Base-by-base conservation (phyloP, 2,329 filamentous ascomycete species). In the Hymenoscyphus albidus region DNA sequence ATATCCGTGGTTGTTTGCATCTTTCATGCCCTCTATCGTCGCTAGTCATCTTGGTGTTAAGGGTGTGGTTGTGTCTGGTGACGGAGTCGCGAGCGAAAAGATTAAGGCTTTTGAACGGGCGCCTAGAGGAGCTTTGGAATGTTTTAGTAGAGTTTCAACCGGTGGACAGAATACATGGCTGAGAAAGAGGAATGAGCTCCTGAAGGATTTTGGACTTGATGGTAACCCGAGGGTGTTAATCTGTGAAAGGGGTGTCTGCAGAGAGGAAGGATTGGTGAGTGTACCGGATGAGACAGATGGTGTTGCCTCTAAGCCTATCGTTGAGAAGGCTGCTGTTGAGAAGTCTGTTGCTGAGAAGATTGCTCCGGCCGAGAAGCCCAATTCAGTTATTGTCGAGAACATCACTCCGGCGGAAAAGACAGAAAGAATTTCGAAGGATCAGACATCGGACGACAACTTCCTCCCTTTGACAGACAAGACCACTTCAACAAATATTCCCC, bases 1-100 rank as follows among this genome's bases (percentile, higher is more conserved):
- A 76, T 93, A 98, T 72, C 93, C 95, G 0, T 96, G 95, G 82
- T 82, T 98, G 1, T 98, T 96, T 77, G 88, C 91, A 0, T 90
- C 90, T 3, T 82, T 98, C 71, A 82, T 98, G 71, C 85, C 86
- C 3, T 85, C 85, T 0, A 86, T 98, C 1, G 91, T 97, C 10
- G 86, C 88, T 0, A 85, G 88, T 3, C 85, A 70, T 61, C 56
- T 96, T 2, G 93, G 93, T 0, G 83, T 88, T 1, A 83, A 83
- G 62, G 83, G 83, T 18, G 75, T 87, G 2, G 82, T 88, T 10
- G 79, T 88, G 32, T 68, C 68, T 12, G 74, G 74, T 27, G 71
- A 66, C 27, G 64, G 68, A 1, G 65, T 62, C 9, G 65, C 61
- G 1, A 57, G 58, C 3, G 59, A 71, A 56, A 75, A 73, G 31